These are phyloP conservation scores for Rhododendron simsii DNA, from an alignment of 148 eudicot genomes.

Conservation along the genomic window DNA sequence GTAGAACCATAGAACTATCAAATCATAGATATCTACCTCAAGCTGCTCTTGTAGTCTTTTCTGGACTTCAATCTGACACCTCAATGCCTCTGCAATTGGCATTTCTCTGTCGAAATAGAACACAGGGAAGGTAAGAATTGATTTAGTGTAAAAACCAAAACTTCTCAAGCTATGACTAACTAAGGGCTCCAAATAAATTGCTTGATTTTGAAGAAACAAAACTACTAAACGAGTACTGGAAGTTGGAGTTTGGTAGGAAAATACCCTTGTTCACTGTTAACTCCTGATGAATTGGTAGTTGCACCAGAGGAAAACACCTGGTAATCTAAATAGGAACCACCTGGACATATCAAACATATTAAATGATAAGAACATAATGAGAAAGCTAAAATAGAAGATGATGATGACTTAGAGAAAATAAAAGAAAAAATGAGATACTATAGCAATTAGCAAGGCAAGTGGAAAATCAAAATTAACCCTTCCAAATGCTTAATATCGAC, in stretches of 20 bases:
- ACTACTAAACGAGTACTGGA: background rate
- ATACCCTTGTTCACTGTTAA: constrained; percentile 35
- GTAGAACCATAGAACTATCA: background rate
- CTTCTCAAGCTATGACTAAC: background rate
- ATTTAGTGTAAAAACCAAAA: background rate
- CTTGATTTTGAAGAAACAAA: background rate
- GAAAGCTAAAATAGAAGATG: background rate
- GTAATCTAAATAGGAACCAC: constrained; percentile 29
- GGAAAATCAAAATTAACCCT: background rate
- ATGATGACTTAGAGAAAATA: background rate
- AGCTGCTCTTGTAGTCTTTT: constrained; percentile 56
- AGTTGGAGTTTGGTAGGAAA: background rate
- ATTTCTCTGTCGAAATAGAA: constrained; percentile 35
- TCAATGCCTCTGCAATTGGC: constrained; percentile 45
- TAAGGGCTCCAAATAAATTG: background rate
- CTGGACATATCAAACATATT: constrained; percentile 10
- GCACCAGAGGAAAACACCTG: constrained; percentile 22
- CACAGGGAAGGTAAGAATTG: background rate
- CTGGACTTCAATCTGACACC: constrained; percentile 53
- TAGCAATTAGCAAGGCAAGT: background rate
- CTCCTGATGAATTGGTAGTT: constrained; percentile 24
- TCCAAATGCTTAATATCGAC: background rate
- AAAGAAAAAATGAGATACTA: background rate
- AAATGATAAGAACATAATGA: background rate
- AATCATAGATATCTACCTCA: constrained; percentile 26